Percentiles rank a stretch among this genome's conserved stretches.
phyloP scores from a whole-genome alignment of 148 eudicot species.

The Camellia japonica region DNA sequence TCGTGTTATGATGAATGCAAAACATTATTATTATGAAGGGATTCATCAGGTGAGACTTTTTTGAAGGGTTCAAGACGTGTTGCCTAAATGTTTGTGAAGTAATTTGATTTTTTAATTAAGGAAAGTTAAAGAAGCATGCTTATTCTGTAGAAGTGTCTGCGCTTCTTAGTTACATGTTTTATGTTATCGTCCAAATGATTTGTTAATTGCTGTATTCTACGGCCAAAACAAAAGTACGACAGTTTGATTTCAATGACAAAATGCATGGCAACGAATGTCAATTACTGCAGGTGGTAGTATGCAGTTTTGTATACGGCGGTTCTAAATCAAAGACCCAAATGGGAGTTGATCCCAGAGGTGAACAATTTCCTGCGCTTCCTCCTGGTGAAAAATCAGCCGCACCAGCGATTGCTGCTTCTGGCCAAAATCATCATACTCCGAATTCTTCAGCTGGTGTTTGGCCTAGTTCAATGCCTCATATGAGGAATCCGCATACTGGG shows the following conservation, averaged over 20 bases:
- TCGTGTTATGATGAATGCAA: too few species aligned
- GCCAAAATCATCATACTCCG: constrained; percentile 18
- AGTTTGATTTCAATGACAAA: not conserved
- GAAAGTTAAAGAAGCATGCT: too few species aligned
- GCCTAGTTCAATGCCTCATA: constrained; percentile 33
- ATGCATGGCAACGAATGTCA: not conserved
- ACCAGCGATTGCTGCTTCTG: constrained; percentile 23
- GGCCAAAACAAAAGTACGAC: too few species aligned
- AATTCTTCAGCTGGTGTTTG: constrained; percentile 31
- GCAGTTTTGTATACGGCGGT: constrained; percentile 78
- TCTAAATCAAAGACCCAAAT: constrained; percentile 44
- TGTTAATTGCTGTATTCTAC: too few species aligned
- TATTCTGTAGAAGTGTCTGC: too few species aligned
- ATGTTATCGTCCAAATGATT: not conserved
- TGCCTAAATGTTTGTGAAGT: too few species aligned
- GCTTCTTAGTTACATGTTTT: not conserved
- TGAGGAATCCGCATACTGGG: constrained; percentile 34
- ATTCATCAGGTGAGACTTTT: too few species aligned
- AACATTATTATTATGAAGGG: too few species aligned
- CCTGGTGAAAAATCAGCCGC: constrained; percentile 27
- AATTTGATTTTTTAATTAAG: too few species aligned
- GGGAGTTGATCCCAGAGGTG: constrained; percentile 31
- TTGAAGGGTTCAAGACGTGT: too few species aligned
- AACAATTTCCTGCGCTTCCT: constrained; percentile 24
- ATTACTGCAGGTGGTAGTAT: constrained; percentile 62